These are phyloP conservation scores for Schizonepeta tenuifolia DNA, from an alignment of 257 asterid species.

Conservation along the genomic window DNA sequence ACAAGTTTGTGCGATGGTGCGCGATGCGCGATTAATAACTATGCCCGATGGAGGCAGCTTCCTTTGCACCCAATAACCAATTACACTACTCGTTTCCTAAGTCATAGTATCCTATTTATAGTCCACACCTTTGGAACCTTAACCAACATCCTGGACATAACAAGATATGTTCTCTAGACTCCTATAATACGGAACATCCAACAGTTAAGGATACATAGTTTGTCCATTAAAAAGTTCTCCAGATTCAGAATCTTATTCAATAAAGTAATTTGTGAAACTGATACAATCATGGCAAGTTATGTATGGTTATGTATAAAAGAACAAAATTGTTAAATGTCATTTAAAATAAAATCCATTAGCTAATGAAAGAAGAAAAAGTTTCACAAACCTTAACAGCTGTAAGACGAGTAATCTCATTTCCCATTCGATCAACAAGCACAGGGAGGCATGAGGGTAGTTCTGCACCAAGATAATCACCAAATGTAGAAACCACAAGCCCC, in stretches of 20 bases:
- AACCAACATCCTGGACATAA: conserved; percentile 7
- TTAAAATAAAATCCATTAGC: conserved; percentile 28
- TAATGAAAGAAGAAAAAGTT: conserved; percentile 17
- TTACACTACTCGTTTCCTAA: conserved; percentile 23
- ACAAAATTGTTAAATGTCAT: conserved; percentile 1
- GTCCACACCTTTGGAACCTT: conserved; percentile 10
- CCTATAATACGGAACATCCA: not conserved
- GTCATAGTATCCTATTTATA: conserved; percentile 9
- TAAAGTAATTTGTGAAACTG: conserved; percentile 7
- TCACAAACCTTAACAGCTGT: conserved; percentile 95
- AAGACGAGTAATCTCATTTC: conserved; percentile 96
- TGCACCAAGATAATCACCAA: conserved; percentile 86
- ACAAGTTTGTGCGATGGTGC: too few species aligned
- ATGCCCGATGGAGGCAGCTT: conserved; percentile 12
- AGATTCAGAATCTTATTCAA: conserved; percentile 1
- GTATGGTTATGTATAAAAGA: conserved; percentile 14
- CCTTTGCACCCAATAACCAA: conserved; percentile 14
- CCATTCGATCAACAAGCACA: conserved; percentile 98
- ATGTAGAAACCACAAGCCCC: conserved; percentile 95
- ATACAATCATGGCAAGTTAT: conserved; percentile 14
- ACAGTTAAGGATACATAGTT: not conserved
- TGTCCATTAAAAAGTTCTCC: conserved; percentile 14
- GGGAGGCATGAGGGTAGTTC: conserved; percentile 93
- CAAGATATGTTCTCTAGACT: not conserved
- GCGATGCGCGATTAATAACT: too few species aligned